A percentile compares a stretch with the other conserved stretches of the same genome.
Evolutionary conservation across 2,329 filamentous ascomycete species (phyloP).

Genomic region (Colletotrichum cordylinicola): DNA sequence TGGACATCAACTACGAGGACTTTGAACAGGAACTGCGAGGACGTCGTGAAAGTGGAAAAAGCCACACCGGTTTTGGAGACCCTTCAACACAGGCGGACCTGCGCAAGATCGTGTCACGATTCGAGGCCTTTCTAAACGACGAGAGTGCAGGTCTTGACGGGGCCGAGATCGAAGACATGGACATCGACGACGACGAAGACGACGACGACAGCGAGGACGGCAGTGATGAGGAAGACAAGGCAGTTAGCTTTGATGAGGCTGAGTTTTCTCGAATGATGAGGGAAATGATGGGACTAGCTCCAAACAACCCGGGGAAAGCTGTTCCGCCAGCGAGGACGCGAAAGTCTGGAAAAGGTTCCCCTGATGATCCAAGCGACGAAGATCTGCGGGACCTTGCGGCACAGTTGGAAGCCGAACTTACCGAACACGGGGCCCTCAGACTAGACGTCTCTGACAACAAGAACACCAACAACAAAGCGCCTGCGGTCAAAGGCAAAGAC

Average conservation of each 20-base stretch:
- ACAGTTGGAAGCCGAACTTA: constrained; percentile 77
- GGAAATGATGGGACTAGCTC: constrained; percentile 81
- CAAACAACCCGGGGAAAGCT: constrained; percentile 17
- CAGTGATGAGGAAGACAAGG: constrained; percentile 73
- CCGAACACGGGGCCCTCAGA: constrained; percentile 69
- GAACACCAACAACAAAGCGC: constrained; percentile 27
- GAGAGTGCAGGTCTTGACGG: constrained; percentile 82
- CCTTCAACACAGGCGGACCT: constrained; percentile 75
- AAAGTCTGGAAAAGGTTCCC: constrained; percentile 36
- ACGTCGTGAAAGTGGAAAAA: background rate
- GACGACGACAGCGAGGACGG: constrained; percentile 59
- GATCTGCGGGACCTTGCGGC: constrained; percentile 70
- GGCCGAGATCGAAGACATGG: constrained; percentile 75
- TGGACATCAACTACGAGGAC: constrained; percentile 89
- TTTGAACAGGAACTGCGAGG: constrained; percentile 81
- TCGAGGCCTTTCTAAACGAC: constrained; percentile 90
- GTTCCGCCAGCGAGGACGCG: constrained; percentile 9
- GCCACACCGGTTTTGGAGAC: constrained; percentile 65
- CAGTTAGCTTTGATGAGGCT: constrained; percentile 81
- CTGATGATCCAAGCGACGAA: constrained; percentile 49
- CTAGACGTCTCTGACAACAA: constrained; percentile 43
- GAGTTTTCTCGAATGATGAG: constrained; percentile 89
- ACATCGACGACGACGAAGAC: constrained; percentile 58
- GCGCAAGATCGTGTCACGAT: constrained; percentile 90
- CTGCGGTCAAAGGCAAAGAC: constrained; percentile 29